phyloP scores from a whole-genome alignment of 495 filamentous ascomycete genomes.

The Tuber melanosporum region DNA sequence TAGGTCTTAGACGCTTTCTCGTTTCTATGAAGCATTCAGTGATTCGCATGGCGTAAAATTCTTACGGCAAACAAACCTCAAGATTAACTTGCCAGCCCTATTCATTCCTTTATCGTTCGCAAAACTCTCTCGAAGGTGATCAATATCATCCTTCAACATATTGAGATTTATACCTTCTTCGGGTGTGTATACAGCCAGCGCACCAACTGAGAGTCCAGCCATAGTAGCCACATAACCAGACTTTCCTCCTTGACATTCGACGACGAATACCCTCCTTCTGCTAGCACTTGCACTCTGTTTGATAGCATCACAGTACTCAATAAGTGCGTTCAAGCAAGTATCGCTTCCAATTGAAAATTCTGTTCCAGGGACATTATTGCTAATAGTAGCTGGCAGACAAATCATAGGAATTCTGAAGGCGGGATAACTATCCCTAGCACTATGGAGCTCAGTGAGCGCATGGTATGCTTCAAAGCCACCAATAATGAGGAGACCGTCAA shows the following conservation, averaged over 20 bases:
- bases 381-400: constrained; percentile 91
- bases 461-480: constrained; percentile 98
- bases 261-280: constrained; percentile 87
- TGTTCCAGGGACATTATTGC: constrained; percentile 95
- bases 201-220: constrained; percentile 80
- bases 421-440: constrained; percentile 67
- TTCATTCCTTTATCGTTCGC: constrained; percentile 78
- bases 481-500: constrained; percentile 86
- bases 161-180: constrained; percentile 92
- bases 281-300: constrained; percentile 92
- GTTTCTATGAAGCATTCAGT: constrained; percentile 50
- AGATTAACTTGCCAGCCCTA: constrained; percentile 85
- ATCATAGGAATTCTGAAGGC: constrained; percentile 90
- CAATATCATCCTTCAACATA: constrained; percentile 87
- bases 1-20: constrained; percentile 87
- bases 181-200: constrained; percentile 92
- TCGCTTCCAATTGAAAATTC: constrained; percentile 96
- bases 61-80: constrained; percentile 45
- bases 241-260: constrained; percentile 92
- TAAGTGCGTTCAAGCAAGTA: constrained; percentile 94
- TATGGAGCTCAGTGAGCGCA: constrained; percentile 74
- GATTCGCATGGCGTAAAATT: not conserved
- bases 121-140: constrained; percentile 81
- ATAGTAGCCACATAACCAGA: constrained; percentile 93
- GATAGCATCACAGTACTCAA: constrained; percentile 93